A percentile compares a stretch with the other conserved stretches of the same genome.
These are phyloP conservation scores for Thelonectria olida DNA, from an alignment of 2,329 filamentous ascomycete genomes.

Conservation along the genomic window DNA sequence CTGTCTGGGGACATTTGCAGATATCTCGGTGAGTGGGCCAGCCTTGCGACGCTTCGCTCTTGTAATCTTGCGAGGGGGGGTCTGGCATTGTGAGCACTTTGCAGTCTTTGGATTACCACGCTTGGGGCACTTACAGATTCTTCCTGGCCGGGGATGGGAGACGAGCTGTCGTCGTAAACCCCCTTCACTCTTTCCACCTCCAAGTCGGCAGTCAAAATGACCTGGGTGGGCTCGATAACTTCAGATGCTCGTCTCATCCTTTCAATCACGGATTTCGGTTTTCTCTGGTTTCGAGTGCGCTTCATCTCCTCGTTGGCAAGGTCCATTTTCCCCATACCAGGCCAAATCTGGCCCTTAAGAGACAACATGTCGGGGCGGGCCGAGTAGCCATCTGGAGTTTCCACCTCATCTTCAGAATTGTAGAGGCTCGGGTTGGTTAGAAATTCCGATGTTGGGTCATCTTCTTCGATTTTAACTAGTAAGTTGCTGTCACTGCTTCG, in stretches of 20 bases:
- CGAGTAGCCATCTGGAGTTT: constrained; percentile 40
- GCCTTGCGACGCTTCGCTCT: constrained; percentile 45
- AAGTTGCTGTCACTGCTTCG: constrained; percentile 29
- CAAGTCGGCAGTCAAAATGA: constrained; percentile 66
- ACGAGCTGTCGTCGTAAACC: constrained; percentile 69
- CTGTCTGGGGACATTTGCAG: constrained; percentile 45
- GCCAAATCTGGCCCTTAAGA: constrained; percentile 78
- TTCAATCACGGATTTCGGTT: constrained; percentile 75
- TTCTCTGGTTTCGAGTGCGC: constrained; percentile 80
- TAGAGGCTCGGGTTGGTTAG: constrained; percentile 42
- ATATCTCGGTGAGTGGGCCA: constrained; percentile 46
- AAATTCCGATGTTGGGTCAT: constrained; percentile 36
- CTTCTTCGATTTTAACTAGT: constrained; percentile 42
- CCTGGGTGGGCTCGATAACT: constrained; percentile 70
- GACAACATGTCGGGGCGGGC: constrained; percentile 44
- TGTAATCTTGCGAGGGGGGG: constrained; percentile 44
- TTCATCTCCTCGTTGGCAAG: constrained; percentile 78
- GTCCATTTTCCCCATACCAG: constrained; percentile 85
- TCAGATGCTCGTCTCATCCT: constrained; percentile 72
- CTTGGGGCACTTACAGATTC: constrained; percentile 53
- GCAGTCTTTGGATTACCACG: background rate
- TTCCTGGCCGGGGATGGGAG: constrained; percentile 51
- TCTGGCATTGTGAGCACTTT: constrained; percentile 24
- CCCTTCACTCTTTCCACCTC: constrained; percentile 62
- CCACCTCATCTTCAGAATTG: constrained; percentile 41